These are phyloP conservation scores for Dillenia suffruticosa DNA, from an alignment of 164 flowering plant species.

Conservation along the genomic window DNA sequence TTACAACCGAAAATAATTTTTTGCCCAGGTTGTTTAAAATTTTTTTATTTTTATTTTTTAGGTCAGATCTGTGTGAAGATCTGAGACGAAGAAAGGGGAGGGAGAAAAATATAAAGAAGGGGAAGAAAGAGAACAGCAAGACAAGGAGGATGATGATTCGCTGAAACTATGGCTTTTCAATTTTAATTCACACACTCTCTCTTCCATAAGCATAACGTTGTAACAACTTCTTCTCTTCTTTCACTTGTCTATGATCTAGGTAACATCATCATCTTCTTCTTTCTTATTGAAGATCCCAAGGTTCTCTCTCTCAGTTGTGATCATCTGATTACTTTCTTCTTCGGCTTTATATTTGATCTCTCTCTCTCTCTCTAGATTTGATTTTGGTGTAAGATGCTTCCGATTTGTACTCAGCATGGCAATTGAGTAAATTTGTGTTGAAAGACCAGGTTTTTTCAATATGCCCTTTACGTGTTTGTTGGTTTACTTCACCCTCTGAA, in stretches of 20 bases:
- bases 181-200: neutral
- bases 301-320: neutral
- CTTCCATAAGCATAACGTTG: no score
- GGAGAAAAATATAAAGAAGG: neutral
- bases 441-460: neutral
- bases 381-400: neutral
- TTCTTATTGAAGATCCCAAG: neutral
- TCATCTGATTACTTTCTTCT: neutral
- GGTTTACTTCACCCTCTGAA: no score
- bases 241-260: neutral
- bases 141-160: neutral
- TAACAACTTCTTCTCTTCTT: no score
- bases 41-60: no score
- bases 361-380: neutral
- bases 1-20: no score
- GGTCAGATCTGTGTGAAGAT: no score
- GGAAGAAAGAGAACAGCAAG: neutral
- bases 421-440: neutral
- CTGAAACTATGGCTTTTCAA: neutral
- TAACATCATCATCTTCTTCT: neutral
- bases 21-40: no score
- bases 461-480: neutral
- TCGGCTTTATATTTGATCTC: neutral
- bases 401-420: neutral
- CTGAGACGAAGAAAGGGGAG: neutral